Evolutionary conservation across 495 filamentous ascomycete genomes (phyloP), one percentile per base, ranked within the genome.

Genomic region (Xylaria bambusicola): DNA sequence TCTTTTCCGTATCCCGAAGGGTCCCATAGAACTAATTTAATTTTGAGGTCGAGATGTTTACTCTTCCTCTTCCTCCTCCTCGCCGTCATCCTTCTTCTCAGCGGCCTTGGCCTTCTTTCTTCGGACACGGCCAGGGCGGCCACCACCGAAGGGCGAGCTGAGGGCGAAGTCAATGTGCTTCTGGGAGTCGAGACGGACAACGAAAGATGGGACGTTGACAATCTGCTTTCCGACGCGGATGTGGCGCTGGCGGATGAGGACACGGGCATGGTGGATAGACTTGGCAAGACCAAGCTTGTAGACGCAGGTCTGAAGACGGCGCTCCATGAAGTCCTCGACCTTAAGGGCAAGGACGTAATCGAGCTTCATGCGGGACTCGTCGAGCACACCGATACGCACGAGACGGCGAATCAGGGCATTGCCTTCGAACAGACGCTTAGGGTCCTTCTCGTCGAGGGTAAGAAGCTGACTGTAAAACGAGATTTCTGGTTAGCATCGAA

Each of bases 151-250:
- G 69, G 94, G 95, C 68, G 94, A 97, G 77, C 86, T 94, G 54
- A 98, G 87, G 56, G 94, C 86, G 78, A 98, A 98, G 85, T 98
- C 94, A 71, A 98, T 98, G 88, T 98, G 94, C 89, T 98, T 98
- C 85, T 98, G 94, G 68, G 93, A 97, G 84, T 98, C 94, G 65
- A 98, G 91, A 79, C 94, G 94, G 77, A 98, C 94, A 75, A 98
- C 84, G 88, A 95, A 98, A 33, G 93, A 97, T 52, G 94, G 94
- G 26, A 98, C 94, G 79, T 98, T 98, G 84, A 98, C 94, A 79
- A 98, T 98, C 85, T 98, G 94, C 89, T 98, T 98, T 77, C 94
- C 94, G 74, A 98, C 94, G 78, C 94, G 94, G 81, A 98, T 98
- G 83, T 98, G 94, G 68, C 94, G 87, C 83, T 98, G 94, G 77